Evolutionary conservation across 306 rosid genomes (phyloP).

Genomic region (Comarum palustre): DNA sequence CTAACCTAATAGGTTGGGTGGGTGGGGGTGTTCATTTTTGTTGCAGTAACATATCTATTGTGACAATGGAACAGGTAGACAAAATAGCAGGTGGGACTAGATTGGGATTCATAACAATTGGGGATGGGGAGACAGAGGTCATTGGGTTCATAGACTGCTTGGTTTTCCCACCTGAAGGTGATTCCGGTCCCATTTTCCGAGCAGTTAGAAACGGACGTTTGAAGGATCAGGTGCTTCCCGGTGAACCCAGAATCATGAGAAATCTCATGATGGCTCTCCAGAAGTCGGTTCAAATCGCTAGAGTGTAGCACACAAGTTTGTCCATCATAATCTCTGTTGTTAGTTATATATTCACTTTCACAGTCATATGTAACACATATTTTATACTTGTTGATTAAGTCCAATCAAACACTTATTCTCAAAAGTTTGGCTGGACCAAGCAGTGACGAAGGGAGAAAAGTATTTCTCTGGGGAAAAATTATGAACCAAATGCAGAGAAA

Average conservation of each 20-base stretch:
- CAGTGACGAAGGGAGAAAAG: too few species aligned
- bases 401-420: background rate
- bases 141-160: constrained; percentile 80
- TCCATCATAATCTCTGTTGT: background rate
- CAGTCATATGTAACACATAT: background rate
- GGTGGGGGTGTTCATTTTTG: too few species aligned
- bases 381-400: background rate
- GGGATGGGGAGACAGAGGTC: constrained; percentile 75
- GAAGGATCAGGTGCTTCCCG: constrained; percentile 69
- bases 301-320: constrained; percentile 40
- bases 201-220: constrained; percentile 74
- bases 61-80: constrained; percentile 57
- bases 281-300: constrained; percentile 73
- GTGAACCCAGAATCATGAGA: constrained; percentile 92
- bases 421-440: background rate
- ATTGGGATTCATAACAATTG: constrained; percentile 74
- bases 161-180: constrained; percentile 55
- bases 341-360: background rate
- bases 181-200: constrained; percentile 67
- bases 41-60: background rate
- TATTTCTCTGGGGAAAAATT: too few species aligned
- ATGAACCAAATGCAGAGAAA: too few species aligned
- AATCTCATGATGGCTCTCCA: constrained; percentile 76
- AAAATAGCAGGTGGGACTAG: constrained; percentile 82
- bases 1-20: background rate